Conservation (phyloP, 2,329 filamentous ascomycete genomes). For the Talaromyces sp. region DNA sequence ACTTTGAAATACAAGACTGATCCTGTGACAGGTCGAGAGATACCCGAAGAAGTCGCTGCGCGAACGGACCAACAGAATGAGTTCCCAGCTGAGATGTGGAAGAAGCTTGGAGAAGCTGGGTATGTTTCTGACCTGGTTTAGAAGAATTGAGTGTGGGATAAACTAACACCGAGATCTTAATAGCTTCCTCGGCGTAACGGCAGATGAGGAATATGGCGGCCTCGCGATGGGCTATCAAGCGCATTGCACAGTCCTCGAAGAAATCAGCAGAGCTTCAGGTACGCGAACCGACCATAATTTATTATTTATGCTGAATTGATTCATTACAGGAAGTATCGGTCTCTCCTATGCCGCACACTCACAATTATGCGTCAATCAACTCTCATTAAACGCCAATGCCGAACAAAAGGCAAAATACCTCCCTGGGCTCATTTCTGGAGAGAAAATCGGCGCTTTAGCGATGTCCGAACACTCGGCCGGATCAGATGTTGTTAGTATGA, state of each 20-base stretch:
- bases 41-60: constrained; percentile 76
- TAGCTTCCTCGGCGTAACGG: constrained; percentile 84
- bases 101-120: constrained; percentile 84
- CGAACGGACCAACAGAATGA: constrained; percentile 80
- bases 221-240: constrained; percentile 93
- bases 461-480: constrained; percentile 94
- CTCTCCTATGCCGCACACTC: constrained; percentile 94
- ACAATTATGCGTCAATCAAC: constrained; percentile 93
- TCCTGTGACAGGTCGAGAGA: constrained; percentile 63
- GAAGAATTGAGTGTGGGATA: background rate
- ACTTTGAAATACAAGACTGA: background rate
- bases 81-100: constrained; percentile 90
- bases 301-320: background rate
- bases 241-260: constrained; percentile 93
- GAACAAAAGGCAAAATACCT: constrained; percentile 80
- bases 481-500: constrained; percentile 94
- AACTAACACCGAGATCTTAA: background rate
- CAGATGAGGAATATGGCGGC: constrained; percentile 86
- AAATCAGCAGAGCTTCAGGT: constrained; percentile 81
- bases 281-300: constrained; percentile 22
- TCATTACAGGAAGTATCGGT: constrained; percentile 48
- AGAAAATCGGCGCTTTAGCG: constrained; percentile 79
- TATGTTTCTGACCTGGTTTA: constrained; percentile 22
- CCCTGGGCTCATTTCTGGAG: constrained; percentile 75
- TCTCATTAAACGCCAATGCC: constrained; percentile 78